Conservation (phyloP, 805 yeast genomes). For the Lipomyces sp. region DNA sequence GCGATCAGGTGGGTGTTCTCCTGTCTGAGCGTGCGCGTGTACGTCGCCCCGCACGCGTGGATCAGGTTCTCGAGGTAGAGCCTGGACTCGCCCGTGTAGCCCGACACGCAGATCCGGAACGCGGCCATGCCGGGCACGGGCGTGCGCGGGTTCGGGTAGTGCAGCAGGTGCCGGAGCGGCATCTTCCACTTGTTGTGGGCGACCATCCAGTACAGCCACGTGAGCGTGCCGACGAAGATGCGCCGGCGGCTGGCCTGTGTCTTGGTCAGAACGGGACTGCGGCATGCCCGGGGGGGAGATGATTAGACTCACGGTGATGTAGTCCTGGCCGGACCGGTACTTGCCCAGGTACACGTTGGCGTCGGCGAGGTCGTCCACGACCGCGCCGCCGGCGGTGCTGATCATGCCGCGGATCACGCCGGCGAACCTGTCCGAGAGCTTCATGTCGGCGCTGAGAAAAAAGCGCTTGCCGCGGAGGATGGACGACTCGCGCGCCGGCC, state of each 20-base stretch:
- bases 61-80: slow-evolving; percentile 63
- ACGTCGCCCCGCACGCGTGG: slow-evolving; percentile 67
- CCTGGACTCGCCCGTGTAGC: slow-evolving; percentile 83
- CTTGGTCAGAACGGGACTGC: too few species aligned
- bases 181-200: slow-evolving; percentile 52
- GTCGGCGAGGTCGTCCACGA: slow-evolving; percentile 35
- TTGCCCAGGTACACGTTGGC: slow-evolving; percentile 59
- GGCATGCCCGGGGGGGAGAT: too few species aligned
- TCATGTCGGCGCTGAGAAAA: slow-evolving; percentile 55
- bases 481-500: neutral
- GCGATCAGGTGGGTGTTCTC: slow-evolving; percentile 71
- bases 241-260: slow-evolving; percentile 43
- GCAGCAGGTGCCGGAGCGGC: slow-evolving; percentile 58
- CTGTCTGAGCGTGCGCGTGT: slow-evolving; percentile 60
- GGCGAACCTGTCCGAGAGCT: slow-evolving; percentile 46
- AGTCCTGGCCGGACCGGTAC: slow-evolving; percentile 58
- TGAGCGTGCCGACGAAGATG: slow-evolving; percentile 58
- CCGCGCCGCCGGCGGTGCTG: slow-evolving; percentile 52
- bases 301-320: slow-evolving; percentile 30
- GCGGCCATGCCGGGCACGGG: slow-evolving; percentile 55
- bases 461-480: slow-evolving; percentile 47
- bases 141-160: slow-evolving; percentile 57
- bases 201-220: slow-evolving; percentile 73
- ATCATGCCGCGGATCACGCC: slow-evolving; percentile 47
- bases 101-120: slow-evolving; percentile 64